Evolutionary conservation across 2,329 filamentous ascomycete genomes (phyloP), one percentile per base, ranked within the genome.

Genomic region (Setomelanomma holmii): DNA sequence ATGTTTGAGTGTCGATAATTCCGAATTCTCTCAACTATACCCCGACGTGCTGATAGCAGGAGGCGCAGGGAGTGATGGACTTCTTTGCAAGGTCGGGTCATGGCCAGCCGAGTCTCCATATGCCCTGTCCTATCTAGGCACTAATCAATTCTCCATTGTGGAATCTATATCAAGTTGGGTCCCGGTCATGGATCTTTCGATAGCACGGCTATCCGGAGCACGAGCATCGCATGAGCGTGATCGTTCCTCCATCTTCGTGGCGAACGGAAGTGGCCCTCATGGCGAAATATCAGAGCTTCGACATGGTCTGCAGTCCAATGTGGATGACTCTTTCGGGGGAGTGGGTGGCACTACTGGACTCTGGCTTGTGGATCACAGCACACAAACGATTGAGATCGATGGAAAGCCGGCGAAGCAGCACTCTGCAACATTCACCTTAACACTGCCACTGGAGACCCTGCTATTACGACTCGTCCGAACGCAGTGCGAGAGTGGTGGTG

Each of bases 11-110:
- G 80, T 90, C n/a, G 64, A 67, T 40, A 58, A 58, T 30, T 63
- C 63, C 1, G 86, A 84, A 41, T 59, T 56, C 30, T 63, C 58
- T 47, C 84, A 85, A 56, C 78, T 82, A 30, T 86, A 84, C 51
- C 86, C 86, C 2, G 93, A 96, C 70, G 82, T 96, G n/a, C 78
- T 96, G 40, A 83, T 96, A 30, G 85, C 89, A 41, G 89, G 89
- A 4, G 92, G 93, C 0, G 87, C 90, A 59, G 89, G 88, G 46
- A 89, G 91, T 7, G 84, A 88, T 54, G 93, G 93, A 5, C 86
- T 88, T 1, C 81, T 95, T 5, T 93, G 89, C 78, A 85, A 86
- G 74, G 86, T 90, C 72, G 77, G 81, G 61, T 57, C 66, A 8
- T 74, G 72, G 64, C 64, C 61, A n/a, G 51, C 55, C 22, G 54